A percentile compares a stretch with the other conserved stretches of the same genome.
phyloP scores from a whole-genome alignment of 2,329 filamentous ascomycete genomes.

The Claviceps lovelessii region DNA sequence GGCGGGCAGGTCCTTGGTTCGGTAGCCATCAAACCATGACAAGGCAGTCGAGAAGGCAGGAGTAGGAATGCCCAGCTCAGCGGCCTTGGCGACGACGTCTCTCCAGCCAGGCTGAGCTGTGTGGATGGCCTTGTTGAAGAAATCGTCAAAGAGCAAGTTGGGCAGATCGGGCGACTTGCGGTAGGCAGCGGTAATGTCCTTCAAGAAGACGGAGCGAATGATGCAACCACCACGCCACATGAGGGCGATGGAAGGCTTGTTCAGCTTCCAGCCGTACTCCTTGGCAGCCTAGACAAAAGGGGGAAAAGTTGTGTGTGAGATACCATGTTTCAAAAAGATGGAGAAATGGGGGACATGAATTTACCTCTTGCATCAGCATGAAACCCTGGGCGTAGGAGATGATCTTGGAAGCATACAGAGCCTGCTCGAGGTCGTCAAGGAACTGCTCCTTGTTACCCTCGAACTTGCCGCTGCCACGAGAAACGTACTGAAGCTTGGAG shows the following conservation, averaged over 20 bases:
- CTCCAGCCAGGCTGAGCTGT: conserved; percentile 86
- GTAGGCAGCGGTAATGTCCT: conserved; percentile 98
- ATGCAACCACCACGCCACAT: conserved; percentile 99
- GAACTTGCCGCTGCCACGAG: conserved; percentile 59
- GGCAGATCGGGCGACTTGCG: conserved; percentile 85
- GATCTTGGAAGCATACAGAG: conserved; percentile 98
- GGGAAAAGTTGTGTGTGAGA: neutral
- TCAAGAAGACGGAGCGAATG: conserved; percentile 98
- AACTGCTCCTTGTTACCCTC: conserved; percentile 84
- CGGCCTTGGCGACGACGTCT: conserved; percentile 80
- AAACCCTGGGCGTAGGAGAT: conserved; percentile 99
- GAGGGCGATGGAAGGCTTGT: conserved; percentile 98
- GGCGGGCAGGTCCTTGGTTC: conserved; percentile 90
- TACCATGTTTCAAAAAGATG: neutral
- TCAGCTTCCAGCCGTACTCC: conserved; percentile 96
- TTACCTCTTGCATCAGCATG: conserved; percentile 97
- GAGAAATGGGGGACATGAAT: conserved; percentile 13
- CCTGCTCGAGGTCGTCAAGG: conserved; percentile 95
- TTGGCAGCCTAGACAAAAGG: conserved; percentile 58
- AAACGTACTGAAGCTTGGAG: conserved; percentile 56
- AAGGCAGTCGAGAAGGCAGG: conserved; percentile 94
- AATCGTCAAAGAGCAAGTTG: conserved; percentile 97
- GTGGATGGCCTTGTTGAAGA: conserved; percentile 99
- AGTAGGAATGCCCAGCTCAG: conserved; percentile 87
- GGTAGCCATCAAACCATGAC: conserved; percentile 98